A percentile compares a stretch with the other conserved stretches of the same genome.
These are phyloP conservation scores for Rhizopogon rudus DNA, from an alignment of 768 basidiomycete species.

Conservation along the genomic window DNA sequence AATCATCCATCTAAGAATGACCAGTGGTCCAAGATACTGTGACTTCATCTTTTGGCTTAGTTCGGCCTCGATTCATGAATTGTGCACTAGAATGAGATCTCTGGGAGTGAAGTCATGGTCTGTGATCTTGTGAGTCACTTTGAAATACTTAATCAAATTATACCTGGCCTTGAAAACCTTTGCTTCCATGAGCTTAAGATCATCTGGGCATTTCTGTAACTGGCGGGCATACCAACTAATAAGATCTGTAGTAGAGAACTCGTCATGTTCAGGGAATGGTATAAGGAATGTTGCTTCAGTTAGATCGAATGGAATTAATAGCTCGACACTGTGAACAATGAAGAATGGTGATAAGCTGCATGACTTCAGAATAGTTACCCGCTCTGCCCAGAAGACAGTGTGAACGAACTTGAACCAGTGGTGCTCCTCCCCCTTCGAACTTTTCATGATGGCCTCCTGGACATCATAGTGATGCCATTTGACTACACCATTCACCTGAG, in stretches of 20 bases:
- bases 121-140: not conserved
- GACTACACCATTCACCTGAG: not conserved
- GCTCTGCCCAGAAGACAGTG: constrained; percentile 32
- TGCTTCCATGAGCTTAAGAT: not conserved
- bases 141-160: not conserved
- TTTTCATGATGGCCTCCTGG: constrained; percentile 6
- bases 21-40: constrained; percentile 19
- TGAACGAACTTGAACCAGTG: constrained; percentile 8
- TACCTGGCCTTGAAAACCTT: not conserved
- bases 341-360: not conserved
- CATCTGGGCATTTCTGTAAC: not conserved
- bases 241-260: not conserved
- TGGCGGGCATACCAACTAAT: not conserved
- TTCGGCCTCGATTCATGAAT: not conserved
- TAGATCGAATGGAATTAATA: constrained; percentile 24
- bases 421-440: not conserved
- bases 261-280: not conserved
- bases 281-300: constrained; percentile 18
- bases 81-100: not conserved
- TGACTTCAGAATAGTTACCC: constrained; percentile 1
- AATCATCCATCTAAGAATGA: constrained; percentile 13
- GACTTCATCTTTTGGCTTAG: constrained; percentile 18
- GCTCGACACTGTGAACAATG: constrained; percentile 20
- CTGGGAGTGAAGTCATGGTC: not conserved
- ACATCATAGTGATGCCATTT: constrained; percentile 1